Evolutionary conservation across 2,329 filamentous ascomycete genomes (phyloP), one percentile per base, ranked within the genome.

Genomic region (Curvularia verruculosa): DNA sequence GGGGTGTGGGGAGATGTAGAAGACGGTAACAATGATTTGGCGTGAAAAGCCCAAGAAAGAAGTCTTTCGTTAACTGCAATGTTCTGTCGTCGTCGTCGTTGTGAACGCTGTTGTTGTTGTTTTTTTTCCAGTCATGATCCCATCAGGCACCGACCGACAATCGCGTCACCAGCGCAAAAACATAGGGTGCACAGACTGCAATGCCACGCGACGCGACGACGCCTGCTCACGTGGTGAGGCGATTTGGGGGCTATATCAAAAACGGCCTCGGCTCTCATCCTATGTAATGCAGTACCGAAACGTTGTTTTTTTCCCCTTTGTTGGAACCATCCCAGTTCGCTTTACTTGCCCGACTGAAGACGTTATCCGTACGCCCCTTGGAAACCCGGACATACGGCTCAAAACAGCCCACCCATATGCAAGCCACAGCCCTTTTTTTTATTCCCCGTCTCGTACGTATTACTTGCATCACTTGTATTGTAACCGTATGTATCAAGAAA

Each of bases 81-180:
- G 50, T 29, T 39, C 36, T 26, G 24, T 26, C 24, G 24, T 26
- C 24, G 24, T 26, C 24, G 23, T 29, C 13, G 26, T 36, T 13
- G 39, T 41, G n/a, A n/a, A n/a, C 31, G 46, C 26, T 45, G 50
- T 34, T n/a, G 31, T 34, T 9, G 28, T 29, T 49, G 31, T 36
- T 36, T 36, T 36, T 29, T 49, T 44, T 39, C 49, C 12, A 10
- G 44, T 23, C 34, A 19, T n/a, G n/a, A n/a, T 52, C 39, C 37
- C 54, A 49, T 26, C 29, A 44, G 31, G 43, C 37, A 41, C 45
- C 43, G 29, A 2, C 44, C 26, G 10, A 29, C 9, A n/a, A 48
- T 48, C 54, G 54, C 54, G 49, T 57, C 54, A 37, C 26, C 24
- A 13, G 28, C 24, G 18, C 31, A 49, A 57, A 57, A 54, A 29